Evolutionary conservation across 441 rosid species (phyloP).

Genomic region (Hura crepitans): DNA sequence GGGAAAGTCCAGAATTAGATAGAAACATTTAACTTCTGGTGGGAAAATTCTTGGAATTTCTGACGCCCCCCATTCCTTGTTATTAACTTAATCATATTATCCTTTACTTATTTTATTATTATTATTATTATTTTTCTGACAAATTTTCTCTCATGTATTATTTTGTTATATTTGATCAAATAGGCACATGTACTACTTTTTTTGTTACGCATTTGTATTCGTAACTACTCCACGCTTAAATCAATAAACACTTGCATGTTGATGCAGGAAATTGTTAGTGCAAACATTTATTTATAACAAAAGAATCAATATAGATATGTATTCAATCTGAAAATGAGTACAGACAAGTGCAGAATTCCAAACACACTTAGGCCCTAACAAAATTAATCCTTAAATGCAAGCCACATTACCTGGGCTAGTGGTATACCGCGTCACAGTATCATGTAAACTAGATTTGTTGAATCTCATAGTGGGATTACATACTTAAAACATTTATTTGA

Average conservation of each 20-base stretch:
- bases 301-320: too few species aligned
- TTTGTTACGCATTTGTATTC: too few species aligned
- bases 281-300: too few species aligned
- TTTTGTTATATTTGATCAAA: too few species aligned
- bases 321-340: too few species aligned
- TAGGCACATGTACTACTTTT: too few species aligned
- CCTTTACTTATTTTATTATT: background rate
- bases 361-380: background rate
- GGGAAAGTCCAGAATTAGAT: constrained; percentile 35
- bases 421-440: constrained; percentile 29
- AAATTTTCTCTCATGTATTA: too few species aligned
- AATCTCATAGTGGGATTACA: constrained; percentile 22
- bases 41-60: constrained; percentile 24
- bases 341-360: too few species aligned
- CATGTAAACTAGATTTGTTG: constrained; percentile 5
- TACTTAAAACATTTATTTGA: constrained; percentile 11
- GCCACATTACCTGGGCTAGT: constrained; percentile 17
- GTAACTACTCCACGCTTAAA: too few species aligned
- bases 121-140: too few species aligned
- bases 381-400: constrained; percentile 1
- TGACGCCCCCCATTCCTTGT: background rate
- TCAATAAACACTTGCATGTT: too few species aligned
- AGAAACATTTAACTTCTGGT: constrained; percentile 26
- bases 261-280: too few species aligned
- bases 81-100: background rate